Evolutionary conservation across 805 yeast genomes (phyloP).

Genomic region (Nakazawaea pomicola): DNA sequence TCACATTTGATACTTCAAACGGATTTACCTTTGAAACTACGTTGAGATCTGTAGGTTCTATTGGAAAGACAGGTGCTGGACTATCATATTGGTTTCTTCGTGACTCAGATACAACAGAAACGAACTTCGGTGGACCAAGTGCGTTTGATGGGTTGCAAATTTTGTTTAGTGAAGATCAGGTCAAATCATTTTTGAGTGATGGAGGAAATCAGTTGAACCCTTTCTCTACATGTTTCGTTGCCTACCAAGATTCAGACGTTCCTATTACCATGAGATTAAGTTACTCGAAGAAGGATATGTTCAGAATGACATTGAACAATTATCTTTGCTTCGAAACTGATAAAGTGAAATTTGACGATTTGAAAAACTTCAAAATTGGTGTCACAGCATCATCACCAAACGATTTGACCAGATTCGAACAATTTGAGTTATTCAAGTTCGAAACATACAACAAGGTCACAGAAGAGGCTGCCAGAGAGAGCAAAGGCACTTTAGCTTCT

Average conservation of each 20-base stretch:
- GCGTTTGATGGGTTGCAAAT: conserved; percentile 62
- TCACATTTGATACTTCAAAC: conserved; percentile 22
- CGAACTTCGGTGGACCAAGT: conserved; percentile 50
- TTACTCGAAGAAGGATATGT: conserved; percentile 39
- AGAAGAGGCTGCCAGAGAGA: conserved; percentile 48
- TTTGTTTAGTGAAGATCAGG: conserved; percentile 37
- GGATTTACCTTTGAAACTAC: conserved; percentile 50
- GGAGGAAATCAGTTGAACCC: conserved; percentile 38
- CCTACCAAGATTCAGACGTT: conserved; percentile 62
- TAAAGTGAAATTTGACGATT: conserved; percentile 38
- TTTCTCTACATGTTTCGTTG: conserved; percentile 52
- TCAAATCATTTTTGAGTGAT: conserved; percentile 59
- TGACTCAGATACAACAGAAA: conserved; percentile 17
- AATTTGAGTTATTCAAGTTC: conserved; percentile 60
- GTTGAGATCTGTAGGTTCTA: conserved; percentile 54
- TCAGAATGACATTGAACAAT: conserved; percentile 70
- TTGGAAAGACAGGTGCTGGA: conserved; percentile 50
- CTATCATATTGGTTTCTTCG: conserved; percentile 51
- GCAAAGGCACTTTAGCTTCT: conserved; percentile 42
- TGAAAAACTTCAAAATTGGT: conserved; percentile 43
- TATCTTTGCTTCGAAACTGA: conserved; percentile 65
- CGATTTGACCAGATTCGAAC: conserved; percentile 37
- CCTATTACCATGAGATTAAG: conserved; percentile 67
- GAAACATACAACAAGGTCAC: conserved; percentile 49
- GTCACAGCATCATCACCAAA: conserved; percentile 42